Percentiles rank a stretch among this genome's conserved stretches.
Conservation (phyloP, 164 flowering plant genomes). For the Litsea cubeba region DNA sequence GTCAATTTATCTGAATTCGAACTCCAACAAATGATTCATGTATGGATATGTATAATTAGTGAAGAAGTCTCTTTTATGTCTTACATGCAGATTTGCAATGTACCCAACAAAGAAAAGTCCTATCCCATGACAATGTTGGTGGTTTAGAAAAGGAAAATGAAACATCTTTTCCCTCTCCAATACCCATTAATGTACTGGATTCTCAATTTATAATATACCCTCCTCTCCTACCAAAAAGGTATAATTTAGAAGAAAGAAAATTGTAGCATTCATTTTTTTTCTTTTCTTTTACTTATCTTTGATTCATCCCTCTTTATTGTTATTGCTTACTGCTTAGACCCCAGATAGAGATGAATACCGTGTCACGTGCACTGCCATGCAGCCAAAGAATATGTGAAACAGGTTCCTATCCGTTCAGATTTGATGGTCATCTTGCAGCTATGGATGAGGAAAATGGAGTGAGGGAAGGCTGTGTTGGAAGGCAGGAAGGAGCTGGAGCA, state of each 20-base stretch:
- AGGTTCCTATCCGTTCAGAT: constrained; percentile 36
- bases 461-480: constrained; percentile 24
- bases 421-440: constrained; percentile 35
- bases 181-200: constrained; percentile 19
- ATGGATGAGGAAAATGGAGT: constrained; percentile 22
- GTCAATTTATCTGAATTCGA: not conserved
- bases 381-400: constrained; percentile 39
- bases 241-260: constrained; percentile 1
- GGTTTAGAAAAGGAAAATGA: constrained; percentile 32
- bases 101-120: constrained; percentile 24
- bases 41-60: not conserved
- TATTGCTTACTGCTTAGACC: constrained; percentile 21
- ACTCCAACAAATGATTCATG: not conserved
- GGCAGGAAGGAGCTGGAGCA: constrained; percentile 18
- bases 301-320: not conserved
- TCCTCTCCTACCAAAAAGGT: constrained; percentile 44
- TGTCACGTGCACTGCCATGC: constrained; percentile 32
- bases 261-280: not conserved
- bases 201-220: constrained; percentile 27
- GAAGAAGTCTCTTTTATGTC: not conserved
- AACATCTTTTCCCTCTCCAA: constrained; percentile 20
- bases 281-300: not conserved
- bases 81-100: constrained; percentile 25
- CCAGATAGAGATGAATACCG: constrained; percentile 40
- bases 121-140: constrained; percentile 34